These are phyloP conservation scores for Komagataella phaffii DNA, from an alignment of 805 yeast species.

Conservation along the genomic window DNA sequence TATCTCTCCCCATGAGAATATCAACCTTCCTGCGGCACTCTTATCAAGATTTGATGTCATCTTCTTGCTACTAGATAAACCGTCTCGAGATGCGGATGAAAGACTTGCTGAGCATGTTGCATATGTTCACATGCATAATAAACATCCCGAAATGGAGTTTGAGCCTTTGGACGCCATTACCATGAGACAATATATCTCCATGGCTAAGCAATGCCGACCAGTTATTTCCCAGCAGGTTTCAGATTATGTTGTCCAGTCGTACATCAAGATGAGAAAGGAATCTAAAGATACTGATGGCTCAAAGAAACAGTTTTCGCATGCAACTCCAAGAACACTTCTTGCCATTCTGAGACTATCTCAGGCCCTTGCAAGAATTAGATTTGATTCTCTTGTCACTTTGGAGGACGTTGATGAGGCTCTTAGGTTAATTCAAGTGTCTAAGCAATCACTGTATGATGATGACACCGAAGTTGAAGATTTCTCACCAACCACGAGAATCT, in stretches of 20 bases:
- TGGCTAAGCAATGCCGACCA: slow-evolving; percentile 80
- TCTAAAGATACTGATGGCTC: slow-evolving; percentile 70
- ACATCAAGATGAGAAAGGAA: slow-evolving; percentile 87
- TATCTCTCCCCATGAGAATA: slow-evolving; percentile 86
- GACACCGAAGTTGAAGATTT: slow-evolving; percentile 42
- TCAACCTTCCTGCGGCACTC: slow-evolving; percentile 92
- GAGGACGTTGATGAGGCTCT: slow-evolving; percentile 95
- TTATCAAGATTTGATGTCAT: slow-evolving; percentile 88
- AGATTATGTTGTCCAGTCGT: slow-evolving; percentile 73
- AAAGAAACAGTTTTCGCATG: slow-evolving; percentile 70
- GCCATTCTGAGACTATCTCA: slow-evolving; percentile 89
- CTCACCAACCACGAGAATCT: slow-evolving; percentile 55
- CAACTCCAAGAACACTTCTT: slow-evolving; percentile 88
- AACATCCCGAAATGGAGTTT: slow-evolving; percentile 66
- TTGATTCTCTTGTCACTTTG: slow-evolving; percentile 52
- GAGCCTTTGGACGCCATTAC: slow-evolving; percentile 68
- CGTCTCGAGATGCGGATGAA: slow-evolving; percentile 68
- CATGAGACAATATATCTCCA: slow-evolving; percentile 77
- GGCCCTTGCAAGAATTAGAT: slow-evolving; percentile 84
- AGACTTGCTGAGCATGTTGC: slow-evolving; percentile 89
- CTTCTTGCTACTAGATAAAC: slow-evolving; percentile 77
- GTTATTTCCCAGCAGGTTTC: slow-evolving; percentile 73
- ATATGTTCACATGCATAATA: slow-evolving; percentile 86
- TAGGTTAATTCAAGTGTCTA: slow-evolving; percentile 76
- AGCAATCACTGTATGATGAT: slow-evolving; percentile 52